Evolutionary conservation across 1,284 basidiomycete species (phyloP), one percentile per base, ranked within the genome.

Genomic region (Marasmius oreades): DNA sequence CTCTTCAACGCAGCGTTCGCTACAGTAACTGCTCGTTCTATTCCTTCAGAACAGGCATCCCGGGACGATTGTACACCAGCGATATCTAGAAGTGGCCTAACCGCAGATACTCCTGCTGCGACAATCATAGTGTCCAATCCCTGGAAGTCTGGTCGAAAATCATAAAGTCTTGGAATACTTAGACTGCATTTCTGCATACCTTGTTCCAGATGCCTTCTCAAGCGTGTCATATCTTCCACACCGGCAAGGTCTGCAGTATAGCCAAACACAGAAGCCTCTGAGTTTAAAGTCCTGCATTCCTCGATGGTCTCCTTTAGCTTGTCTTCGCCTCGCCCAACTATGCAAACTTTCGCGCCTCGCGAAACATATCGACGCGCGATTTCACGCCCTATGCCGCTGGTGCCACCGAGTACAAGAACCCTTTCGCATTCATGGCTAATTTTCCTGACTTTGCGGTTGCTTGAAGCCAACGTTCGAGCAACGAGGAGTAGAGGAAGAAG

Each of bases 71-170:
- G 22, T 31, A 70, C 76, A 0, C 86, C 86, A 10, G 91, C 88
- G 4, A 92, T 73, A 14, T 85, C 81, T 65, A 95, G 77, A 16
- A 97, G 71, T 0, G 93, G 90, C 47, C 83, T 82, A 1, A 94
- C 78, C 2, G 93, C 88, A 1, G 92, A 93, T 0, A 95, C 90
- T 5, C 95, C 95, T 6, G 94, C 93, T 53, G 85, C 82, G 54
- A 97, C 84, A 46, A 94, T 76, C 3, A 96, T 67, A 0, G 94
- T 97, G 67, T 97, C 94, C 2, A 96, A 63, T 12, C 93, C 91
- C 3, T 73, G 75, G 89, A 92, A 93, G 57, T 77, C 93, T 94
- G 55, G 1, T 52, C 5, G 24, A 7, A 6, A 8, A 23, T 56
- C 56, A 24, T 37, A 46, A n/a, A 12, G n/a, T 18, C n/a, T 42